These are phyloP conservation scores for Sporothrix luriei DNA, from an alignment of 2,329 filamentous ascomycete genomes.

Conservation along the genomic window DNA sequence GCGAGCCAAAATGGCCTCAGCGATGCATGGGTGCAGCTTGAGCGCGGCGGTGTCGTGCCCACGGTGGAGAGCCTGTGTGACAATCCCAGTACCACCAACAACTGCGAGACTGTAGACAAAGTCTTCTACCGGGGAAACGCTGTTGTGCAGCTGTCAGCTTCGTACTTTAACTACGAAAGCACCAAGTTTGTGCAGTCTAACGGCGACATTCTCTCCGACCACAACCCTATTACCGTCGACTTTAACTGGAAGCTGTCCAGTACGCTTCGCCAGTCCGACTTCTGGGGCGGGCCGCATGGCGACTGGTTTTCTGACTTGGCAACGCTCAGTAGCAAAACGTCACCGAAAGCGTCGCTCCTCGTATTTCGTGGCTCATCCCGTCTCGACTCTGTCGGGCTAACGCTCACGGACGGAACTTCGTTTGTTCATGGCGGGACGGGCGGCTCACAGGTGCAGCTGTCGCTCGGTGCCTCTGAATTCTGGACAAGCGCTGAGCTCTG, in stretches of 20 bases:
- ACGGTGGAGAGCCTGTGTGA: constrained; percentile 52
- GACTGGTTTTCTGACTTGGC: constrained; percentile 60
- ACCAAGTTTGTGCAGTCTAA: constrained; percentile 59
- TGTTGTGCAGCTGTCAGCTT: constrained; percentile 52
- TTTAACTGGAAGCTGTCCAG: constrained; percentile 50
- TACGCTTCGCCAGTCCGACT: constrained; percentile 49
- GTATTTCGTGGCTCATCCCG: constrained; percentile 53
- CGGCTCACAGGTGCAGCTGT: constrained; percentile 49
- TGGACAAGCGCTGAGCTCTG: constrained; percentile 56
- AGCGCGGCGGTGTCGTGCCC: constrained; percentile 52
- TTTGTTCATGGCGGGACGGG: constrained; percentile 59
- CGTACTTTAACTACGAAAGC: constrained; percentile 58
- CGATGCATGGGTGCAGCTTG: constrained; percentile 63
- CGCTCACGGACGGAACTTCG: constrained; percentile 51
- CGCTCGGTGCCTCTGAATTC: constrained; percentile 51
- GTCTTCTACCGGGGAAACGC: constrained; percentile 60
- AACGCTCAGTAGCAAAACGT: constrained; percentile 40
- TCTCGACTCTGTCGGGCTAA: constrained; percentile 55
- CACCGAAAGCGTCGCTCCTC: constrained; percentile 43
- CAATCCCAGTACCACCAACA: constrained; percentile 58
- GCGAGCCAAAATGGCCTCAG: constrained; percentile 54
- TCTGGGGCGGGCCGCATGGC: constrained; percentile 54
- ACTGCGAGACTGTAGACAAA: constrained; percentile 70
- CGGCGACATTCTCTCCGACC: constrained; percentile 62
- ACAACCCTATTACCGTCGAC: constrained; percentile 64